Base-by-base conservation (phyloP, 768 basidiomycete genomes). In the Calvatia gigantea region DNA sequence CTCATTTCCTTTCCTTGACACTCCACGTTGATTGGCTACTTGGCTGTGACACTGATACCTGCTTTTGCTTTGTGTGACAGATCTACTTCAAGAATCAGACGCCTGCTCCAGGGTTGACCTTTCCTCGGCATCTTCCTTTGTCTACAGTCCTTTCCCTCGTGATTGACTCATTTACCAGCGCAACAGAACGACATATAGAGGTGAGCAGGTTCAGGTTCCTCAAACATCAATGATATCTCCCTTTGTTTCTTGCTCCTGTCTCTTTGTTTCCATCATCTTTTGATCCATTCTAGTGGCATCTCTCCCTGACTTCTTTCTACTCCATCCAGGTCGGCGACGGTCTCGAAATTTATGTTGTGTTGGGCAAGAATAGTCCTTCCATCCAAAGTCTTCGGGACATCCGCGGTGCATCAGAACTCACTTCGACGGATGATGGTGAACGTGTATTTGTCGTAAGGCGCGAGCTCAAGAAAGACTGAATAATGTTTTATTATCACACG, bases 131-230 rank as follows among this genome's bases (percentile, higher is more conserved):
- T 72, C 75, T 98, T 39, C 89, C 94, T 14, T 76, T 99, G 56
- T 66, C 78, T 21, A 84, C 84, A 9, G 94, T 98, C 6, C 75
- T 97, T 51, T 75, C 83, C 28, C 83, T 99, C 68, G 92, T 98
- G 63, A 89, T 93, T 58, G 96, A 99, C 75, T 91, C 93, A 7
- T 99, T 98, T 72, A 96, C 95, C 25, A 84, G 91, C 61, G 97
- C 97, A 25, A 98, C 97, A 12, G 97, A 99, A 74, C 85, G 97
- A 61, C 96, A 98, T 72, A 98, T 98, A 67, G 95, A 98, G 84
- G 91, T 91, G 58, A 58, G 77, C 64, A 31, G 37, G 38, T 61
- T 56, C 51, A 27, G n/a, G 21, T 59, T 58, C 4, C 38, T 57
- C 39, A 54, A 45, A 50, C 32, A 45, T 29, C 3, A 35, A 39